Percentiles rank a stretch among this genome's conserved stretches.
Conservation (phyloP, 768 basidiomycete genomes). For the Mycena crocata region DNA sequence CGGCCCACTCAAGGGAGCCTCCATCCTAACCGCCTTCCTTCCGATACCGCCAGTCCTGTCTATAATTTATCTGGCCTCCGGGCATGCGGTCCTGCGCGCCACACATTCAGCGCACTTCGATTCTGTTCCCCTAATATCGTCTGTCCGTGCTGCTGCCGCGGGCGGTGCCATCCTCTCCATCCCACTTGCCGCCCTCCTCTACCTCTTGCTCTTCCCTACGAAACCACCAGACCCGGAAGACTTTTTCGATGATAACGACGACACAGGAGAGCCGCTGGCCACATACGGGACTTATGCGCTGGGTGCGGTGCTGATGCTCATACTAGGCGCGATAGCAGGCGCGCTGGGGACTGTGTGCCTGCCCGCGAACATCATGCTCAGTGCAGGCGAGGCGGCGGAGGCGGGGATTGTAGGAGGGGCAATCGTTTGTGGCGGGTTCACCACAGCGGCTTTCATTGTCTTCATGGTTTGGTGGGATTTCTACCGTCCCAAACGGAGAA, state of each 20-base stretch:
- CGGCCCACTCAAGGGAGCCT: constrained; percentile 11
- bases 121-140: constrained; percentile 40
- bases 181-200: constrained; percentile 47
- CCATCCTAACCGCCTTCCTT: constrained; percentile 42
- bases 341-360: constrained; percentile 50
- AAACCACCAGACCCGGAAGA: constrained; percentile 42
- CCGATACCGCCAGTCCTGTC: constrained; percentile 49
- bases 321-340: constrained; percentile 43
- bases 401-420: constrained; percentile 48
- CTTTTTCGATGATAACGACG: constrained; percentile 49
- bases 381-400: constrained; percentile 42
- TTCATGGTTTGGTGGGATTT: constrained; percentile 35
- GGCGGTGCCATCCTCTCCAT: constrained; percentile 49
- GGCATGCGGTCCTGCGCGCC: constrained; percentile 46
- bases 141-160: constrained; percentile 46
- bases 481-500: not conserved
- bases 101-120: constrained; percentile 27
- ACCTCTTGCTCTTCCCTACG: constrained; percentile 42
- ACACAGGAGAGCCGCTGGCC: constrained; percentile 19
- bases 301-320: constrained; percentile 33
- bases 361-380: constrained; percentile 36
- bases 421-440: constrained; percentile 37
- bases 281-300: constrained; percentile 33
- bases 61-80: constrained; percentile 43
- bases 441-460: constrained; percentile 13